These are phyloP conservation scores for Verticillium nonalfalfae DNA, from an alignment of 2,329 filamentous ascomycete genomes.

Conservation along the genomic window DNA sequence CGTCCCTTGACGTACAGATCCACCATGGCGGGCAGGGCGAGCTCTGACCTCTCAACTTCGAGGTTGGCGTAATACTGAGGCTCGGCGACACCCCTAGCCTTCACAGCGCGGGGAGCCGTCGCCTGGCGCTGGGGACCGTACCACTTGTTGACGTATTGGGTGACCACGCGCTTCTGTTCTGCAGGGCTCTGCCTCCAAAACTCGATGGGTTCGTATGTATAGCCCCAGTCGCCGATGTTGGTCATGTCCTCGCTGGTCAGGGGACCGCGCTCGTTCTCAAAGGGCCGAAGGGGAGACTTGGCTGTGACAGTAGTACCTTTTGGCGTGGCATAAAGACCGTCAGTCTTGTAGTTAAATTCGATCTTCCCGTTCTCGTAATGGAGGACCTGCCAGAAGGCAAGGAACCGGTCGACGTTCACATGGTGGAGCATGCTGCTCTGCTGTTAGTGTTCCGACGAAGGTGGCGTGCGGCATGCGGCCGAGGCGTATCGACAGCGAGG, in stretches of 20 bases:
- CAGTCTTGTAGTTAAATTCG: slow-evolving; percentile 23
- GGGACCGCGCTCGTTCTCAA: slow-evolving; percentile 33
- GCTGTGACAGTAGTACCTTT: slow-evolving; percentile 31
- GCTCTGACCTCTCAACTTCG: slow-evolving; percentile 26
- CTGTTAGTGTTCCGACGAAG: not conserved
- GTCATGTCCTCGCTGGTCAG: slow-evolving; percentile 32
- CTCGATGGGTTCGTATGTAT: slow-evolving; percentile 32
- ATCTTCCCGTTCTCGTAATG: slow-evolving; percentile 29
- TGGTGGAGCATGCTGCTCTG: slow-evolving; percentile 40
- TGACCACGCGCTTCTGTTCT: slow-evolving; percentile 53
- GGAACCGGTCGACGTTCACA: slow-evolving; percentile 58
- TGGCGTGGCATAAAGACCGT: slow-evolving; percentile 33
- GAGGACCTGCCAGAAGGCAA: slow-evolving; percentile 47
- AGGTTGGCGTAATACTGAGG: slow-evolving; percentile 28
- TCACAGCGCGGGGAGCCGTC: not conserved
- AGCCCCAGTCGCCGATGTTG: slow-evolving; percentile 27
- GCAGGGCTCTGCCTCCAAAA: slow-evolving; percentile 48
- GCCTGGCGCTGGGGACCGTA: slow-evolving; percentile 20
- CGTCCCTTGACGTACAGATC: slow-evolving; percentile 21
- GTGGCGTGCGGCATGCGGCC: not conserved
- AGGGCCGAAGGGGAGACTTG: slow-evolving; percentile 42
- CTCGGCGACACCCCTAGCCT: not conserved
- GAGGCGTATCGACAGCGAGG: not conserved
- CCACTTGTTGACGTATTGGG: slow-evolving; percentile 50
- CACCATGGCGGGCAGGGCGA: slow-evolving; percentile 29